Evolutionary conservation across 257 asterid genomes (phyloP), one percentile per base, ranked within the genome.

Genomic region (Ocimum tenuiflorum): DNA sequence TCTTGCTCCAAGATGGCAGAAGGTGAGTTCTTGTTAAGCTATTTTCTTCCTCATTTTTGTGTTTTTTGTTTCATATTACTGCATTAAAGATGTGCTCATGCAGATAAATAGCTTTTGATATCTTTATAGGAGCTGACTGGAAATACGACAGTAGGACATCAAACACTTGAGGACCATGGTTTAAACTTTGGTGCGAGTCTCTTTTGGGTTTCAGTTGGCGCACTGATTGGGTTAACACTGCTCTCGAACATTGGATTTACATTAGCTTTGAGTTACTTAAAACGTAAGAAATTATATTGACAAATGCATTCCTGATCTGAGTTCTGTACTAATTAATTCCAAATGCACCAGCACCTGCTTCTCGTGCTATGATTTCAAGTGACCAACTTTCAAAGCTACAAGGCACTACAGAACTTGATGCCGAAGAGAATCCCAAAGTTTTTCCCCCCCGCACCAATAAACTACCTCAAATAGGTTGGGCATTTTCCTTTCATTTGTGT

Each of bases 1-100:
- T 71, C 84, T 72, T 20, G 78, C 95, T 39, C 85, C 86, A 54
- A 54, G 92, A 51, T 83, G 95, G 95, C 88, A 83, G 78, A 75
- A 79, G 72, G 94, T 87, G 63, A 73, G 33, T 48, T 57, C 60
- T 17, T 17, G 19, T 20, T 9, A 8, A 48, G 17, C 60, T 57
- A 38, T 19, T 11, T 57, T 60, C n/a, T 14, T 31, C 3, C 11
- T 27, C 9, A 5, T 7, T 8, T 9, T 38, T 3, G 10, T 38
- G 45, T n/a, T 27, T 5, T n/a, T 65, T 31, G 60, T 31, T 41
- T 42, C 19, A n/a, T 41, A 33, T 69, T 31, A 13, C 7, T 68
- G 4, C 13, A 10, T 10, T 38, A n/a, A 19, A 18, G 41, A 33
- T 11, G 17, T 22, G 23, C 14, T 6, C 8, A 55, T 29, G 52